Conservation (phyloP, 352 stramenopile genomes). For the Globisporangium spinosum region DNA sequence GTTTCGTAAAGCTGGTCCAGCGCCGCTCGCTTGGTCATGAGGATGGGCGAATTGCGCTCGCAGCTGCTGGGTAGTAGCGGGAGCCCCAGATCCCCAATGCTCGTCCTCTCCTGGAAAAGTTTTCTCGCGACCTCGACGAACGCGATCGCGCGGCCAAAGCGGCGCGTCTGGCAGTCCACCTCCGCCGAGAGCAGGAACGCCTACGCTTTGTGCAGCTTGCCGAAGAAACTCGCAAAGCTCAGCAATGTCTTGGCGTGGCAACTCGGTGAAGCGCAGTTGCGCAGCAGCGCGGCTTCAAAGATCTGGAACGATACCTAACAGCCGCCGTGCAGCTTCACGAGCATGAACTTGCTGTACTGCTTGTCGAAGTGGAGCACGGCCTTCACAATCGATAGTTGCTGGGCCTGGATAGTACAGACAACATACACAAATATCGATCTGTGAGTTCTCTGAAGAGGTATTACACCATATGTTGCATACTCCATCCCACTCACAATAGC, state of each 20-base stretch:
- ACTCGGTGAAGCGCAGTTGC: slow-evolving; percentile 18
- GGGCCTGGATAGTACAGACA: slow-evolving; percentile 21
- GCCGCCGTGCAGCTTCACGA: slow-evolving; percentile 38
- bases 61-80: slow-evolving; percentile 16
- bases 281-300: slow-evolving; percentile 18
- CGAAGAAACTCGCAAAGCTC: slow-evolving; percentile 30
- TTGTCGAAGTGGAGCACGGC: slow-evolving; percentile 27
- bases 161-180: slow-evolving; percentile 17
- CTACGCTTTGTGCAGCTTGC: slow-evolving; percentile 27
- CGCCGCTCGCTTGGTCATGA: slow-evolving; percentile 18
- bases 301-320: slow-evolving; percentile 24
- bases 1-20: slow-evolving; percentile 8
- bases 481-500: slow-evolving; percentile 17
- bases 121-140: slow-evolving; percentile 17
- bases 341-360: slow-evolving; percentile 25
- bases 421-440: too few relatives aligned
- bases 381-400: slow-evolving; percentile 42
- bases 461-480: too few relatives aligned
- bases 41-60: slow-evolving; percentile 7
- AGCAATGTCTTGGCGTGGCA: slow-evolving; percentile 20
- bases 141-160: slow-evolving; percentile 31
- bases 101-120: slow-evolving; percentile 25
- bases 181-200: slow-evolving; percentile 26
- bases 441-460: too few relatives aligned
- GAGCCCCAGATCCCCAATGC: slow-evolving; percentile 22